These are phyloP conservation scores for Salix caprea DNA, from an alignment of 345 rosid genomes.

Conservation along the genomic window DNA sequence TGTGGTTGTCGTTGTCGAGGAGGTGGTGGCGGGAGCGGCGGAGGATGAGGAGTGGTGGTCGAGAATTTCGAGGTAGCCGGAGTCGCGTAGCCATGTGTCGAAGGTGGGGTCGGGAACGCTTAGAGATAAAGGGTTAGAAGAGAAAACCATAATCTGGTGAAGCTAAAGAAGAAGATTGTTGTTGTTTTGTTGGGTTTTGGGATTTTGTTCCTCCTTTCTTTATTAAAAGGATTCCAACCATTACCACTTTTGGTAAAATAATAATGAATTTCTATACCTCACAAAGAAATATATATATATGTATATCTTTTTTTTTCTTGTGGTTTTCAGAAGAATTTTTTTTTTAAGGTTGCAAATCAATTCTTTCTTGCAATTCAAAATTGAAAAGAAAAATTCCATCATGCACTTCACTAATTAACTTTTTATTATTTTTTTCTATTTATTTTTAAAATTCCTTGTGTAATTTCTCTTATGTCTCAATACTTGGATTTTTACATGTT, in stretches of 20 bases:
- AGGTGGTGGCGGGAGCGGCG: conserved; percentile 16
- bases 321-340: neutral
- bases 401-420: neutral
- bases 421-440: too few relatives aligned
- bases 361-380: neutral
- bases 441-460: too few relatives aligned
- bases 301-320: too few relatives aligned
- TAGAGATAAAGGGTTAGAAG: conserved; percentile 60
- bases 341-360: neutral
- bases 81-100: conserved; percentile 92
- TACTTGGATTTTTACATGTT: too few relatives aligned
- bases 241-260: too few relatives aligned
- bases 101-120: conserved; percentile 74
- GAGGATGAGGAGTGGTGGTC: conserved; percentile 50
- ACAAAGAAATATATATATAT: too few relatives aligned
- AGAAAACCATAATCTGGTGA: conserved; percentile 28
- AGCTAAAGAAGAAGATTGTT: neutral
- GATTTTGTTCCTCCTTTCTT: too few relatives aligned
- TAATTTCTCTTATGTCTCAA: too few relatives aligned
- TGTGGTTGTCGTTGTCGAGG: conserved; percentile 31
- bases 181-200: neutral
- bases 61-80: conserved; percentile 88
- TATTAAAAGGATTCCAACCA: too few relatives aligned
- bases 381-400: neutral
- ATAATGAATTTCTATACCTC: too few relatives aligned